Conservation (phyloP, 306 rosid genomes). For the Castanospermum australe region DNA sequence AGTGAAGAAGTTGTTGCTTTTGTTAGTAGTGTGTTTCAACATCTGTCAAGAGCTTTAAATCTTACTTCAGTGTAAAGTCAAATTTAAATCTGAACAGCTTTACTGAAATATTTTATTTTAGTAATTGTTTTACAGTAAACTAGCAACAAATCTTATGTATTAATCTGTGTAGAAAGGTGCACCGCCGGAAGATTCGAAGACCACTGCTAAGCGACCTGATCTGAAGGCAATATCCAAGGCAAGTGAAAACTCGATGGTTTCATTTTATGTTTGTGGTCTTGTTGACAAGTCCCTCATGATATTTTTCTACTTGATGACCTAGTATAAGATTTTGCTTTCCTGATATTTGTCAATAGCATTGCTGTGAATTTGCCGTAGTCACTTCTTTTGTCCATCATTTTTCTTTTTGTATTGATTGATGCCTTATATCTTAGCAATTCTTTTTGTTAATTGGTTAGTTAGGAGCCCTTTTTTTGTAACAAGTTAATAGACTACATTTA, state of each 20-base stretch:
- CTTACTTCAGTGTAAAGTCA: not conserved
- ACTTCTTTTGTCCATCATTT: not conserved
- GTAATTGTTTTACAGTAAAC: not conserved
- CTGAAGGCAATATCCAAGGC: constrained; percentile 82
- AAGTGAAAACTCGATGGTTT: constrained; percentile 32
- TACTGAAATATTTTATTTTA: not conserved
- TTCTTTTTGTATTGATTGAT: not conserved
- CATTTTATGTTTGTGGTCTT: not conserved
- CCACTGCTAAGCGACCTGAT: constrained; percentile 74
- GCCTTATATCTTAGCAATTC: not conserved
- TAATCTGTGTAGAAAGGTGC: constrained; percentile 38
- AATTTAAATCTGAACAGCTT: not conserved
- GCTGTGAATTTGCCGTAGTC: not conserved
- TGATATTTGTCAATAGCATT: not conserved
- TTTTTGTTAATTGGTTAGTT: not conserved
- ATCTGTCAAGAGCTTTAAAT: constrained; percentile 1
- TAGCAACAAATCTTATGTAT: not conserved
- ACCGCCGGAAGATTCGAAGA: constrained; percentile 33
- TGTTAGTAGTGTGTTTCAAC: not conserved
- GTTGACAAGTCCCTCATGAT: not conserved
- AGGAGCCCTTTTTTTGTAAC: not conserved
- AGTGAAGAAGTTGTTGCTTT: not conserved
- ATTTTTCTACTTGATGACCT: not conserved
- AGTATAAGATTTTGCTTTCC: not conserved
- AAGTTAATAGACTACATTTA: not conserved